phyloP scores from a whole-genome alignment of 306 rosid species.

The Rosa persica region DNA sequence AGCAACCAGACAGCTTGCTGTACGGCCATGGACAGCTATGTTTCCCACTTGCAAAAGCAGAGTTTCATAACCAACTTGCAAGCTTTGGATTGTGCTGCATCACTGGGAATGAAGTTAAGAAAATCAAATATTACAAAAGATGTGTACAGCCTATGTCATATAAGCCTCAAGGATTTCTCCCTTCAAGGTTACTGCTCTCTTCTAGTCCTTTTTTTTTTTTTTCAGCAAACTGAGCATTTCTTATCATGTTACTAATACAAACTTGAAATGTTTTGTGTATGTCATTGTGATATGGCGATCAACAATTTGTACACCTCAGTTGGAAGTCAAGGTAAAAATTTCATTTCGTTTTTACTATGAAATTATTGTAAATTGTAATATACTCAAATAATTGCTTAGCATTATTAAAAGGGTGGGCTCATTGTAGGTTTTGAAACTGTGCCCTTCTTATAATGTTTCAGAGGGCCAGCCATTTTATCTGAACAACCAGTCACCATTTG shows the following conservation, averaged over 20 bases:
- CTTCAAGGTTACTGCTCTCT: constrained; percentile 73
- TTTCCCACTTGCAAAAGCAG: constrained; percentile 94
- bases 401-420: neutral
- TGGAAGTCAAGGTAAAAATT: constrained; percentile 76
- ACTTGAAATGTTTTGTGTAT: constrained; percentile 21
- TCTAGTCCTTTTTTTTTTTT: constrained; percentile 19
- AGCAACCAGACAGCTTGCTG: constrained; percentile 75
- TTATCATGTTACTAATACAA: constrained; percentile 34
- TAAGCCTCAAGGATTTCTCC: constrained; percentile 92
- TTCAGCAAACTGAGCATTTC: constrained; percentile 12
- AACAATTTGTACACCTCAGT: constrained; percentile 54
- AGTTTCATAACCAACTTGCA: constrained; percentile 92
- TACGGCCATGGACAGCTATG: constrained; percentile 76
- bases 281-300: constrained; percentile 38
- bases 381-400: neutral
- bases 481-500: neutral
- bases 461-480: neutral
- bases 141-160: constrained; percentile 76
- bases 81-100: constrained; percentile 88
- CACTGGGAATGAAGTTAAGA: constrained; percentile 74
- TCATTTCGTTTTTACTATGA: neutral
- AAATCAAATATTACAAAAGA: constrained; percentile 56
- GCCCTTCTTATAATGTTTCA: neutral
- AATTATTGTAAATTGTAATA: neutral
- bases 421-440: neutral